phyloP scores from a whole-genome alignment of 768 basidiomycete species.

The Leccinum truebloodii region DNA sequence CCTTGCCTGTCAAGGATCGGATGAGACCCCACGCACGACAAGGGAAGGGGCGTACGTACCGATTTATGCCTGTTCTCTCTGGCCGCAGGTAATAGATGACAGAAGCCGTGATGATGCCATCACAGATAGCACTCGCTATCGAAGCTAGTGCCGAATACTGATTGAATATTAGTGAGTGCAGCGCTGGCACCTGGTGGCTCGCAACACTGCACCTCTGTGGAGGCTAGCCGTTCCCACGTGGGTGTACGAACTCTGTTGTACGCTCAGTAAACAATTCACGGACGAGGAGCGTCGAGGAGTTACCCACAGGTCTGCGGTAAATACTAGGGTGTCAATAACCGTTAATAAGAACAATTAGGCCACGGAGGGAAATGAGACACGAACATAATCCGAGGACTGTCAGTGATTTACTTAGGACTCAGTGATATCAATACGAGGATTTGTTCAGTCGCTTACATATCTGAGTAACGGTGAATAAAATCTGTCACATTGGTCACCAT shows the following conservation, averaged over 20 bases:
- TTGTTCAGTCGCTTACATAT: constrained; percentile 9
- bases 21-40: not conserved
- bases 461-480: constrained; percentile 12
- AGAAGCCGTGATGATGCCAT: constrained; percentile 19
- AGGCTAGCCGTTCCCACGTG: constrained; percentile 5
- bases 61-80: constrained; percentile 6
- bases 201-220: constrained; percentile 4
- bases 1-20: not conserved
- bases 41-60: constrained; percentile 7
- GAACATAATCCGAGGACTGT: constrained; percentile 20
- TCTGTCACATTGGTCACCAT: not conserved
- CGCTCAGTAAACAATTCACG: not conserved
- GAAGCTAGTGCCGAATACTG: constrained; percentile 13
- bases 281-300: not conserved
- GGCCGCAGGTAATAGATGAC: constrained; percentile 19
- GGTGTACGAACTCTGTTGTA: constrained; percentile 12
- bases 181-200: not conserved
- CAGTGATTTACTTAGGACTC: not conserved
- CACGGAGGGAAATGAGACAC: constrained; percentile 1
- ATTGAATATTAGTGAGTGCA: not conserved
- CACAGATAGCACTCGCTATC: constrained; percentile 23
- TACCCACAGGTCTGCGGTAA: constrained; percentile 9
- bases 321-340: constrained; percentile 3
- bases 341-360: not conserved
- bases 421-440: not conserved